Base-by-base conservation (phyloP, 257 asterid species). In the Ajuga chamaepitys region DNA sequence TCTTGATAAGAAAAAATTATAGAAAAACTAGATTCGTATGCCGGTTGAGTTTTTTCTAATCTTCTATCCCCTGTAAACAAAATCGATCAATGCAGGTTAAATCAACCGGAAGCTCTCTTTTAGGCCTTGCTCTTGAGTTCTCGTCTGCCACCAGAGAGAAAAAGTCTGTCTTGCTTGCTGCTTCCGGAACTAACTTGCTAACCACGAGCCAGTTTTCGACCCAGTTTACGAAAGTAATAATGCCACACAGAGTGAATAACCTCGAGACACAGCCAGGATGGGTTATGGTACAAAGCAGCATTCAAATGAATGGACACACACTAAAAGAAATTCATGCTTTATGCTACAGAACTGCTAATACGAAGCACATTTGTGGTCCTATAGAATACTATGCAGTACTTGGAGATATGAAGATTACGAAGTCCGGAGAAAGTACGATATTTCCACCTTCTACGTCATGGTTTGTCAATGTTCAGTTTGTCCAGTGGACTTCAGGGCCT, bases 401-500 rank as follows among this genome's bases (percentile, higher is more conserved):
- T 3, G 96, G 95, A 17, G 90, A 90, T 72, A 68, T 94, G 17
- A 70, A 72, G 72, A 74, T 94, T 42, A 47, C 71, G n/a, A 38
- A 71, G 2, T 14, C 45, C 5, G 70, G 75, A 9, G 71, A 55
- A 5, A 73, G 66, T 58, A 9, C 53, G 2, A 37, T 20, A 10
- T 82, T 88, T 60, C 96, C 99, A 9, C 88, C 88, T 50, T 55
- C 96, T 34, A 38, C 58, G 42, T 72, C 83, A 26, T 90, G 97
- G 97, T 44, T 65, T 9, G 79, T 90, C 13, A 82, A 67, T n/a
- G 50, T 81, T 14, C 64, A 74, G 45, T 76, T 71, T 61, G 35
- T 81, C 37, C 52, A 58, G 21, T 89, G 88, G 95, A 70, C 68
- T 66, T 52, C 82, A 2, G 78, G 68, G 45, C 47, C 86, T 37